Percentiles rank a stretch among this genome's conserved stretches.
Conservation (phyloP, 2,329 filamentous ascomycete species). For the Parascedosporium putredinis region DNA sequence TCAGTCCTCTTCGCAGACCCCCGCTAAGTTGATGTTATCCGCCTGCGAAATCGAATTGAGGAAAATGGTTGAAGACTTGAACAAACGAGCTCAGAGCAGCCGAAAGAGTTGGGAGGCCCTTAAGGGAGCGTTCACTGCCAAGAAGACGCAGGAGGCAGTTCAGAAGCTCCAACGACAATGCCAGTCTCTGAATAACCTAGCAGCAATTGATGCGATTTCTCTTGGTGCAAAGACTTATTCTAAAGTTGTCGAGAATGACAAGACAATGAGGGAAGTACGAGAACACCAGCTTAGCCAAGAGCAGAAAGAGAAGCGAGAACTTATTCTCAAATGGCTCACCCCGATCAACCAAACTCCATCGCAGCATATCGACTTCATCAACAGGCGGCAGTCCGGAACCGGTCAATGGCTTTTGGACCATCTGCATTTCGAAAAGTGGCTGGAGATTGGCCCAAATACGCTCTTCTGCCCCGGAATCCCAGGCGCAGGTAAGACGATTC, state of each 20-base stretch:
- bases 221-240: constrained; percentile 9
- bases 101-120: constrained; percentile 12
- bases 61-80: not conserved
- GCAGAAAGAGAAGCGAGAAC: not conserved
- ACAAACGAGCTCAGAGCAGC: constrained; percentile 3
- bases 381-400: constrained; percentile 23
- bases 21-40: not conserved
- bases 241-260: too few relatives aligned
- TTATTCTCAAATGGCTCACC: constrained; percentile 28
- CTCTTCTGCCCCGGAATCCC: constrained; percentile 28
- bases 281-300: constrained; percentile 6
- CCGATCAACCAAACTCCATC: constrained; percentile 20
- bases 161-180: constrained; percentile 13
- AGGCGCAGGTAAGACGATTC: constrained; percentile 25
- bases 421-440: too few relatives aligned
- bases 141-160: constrained; percentile 11
- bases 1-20: not conserved
- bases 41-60: not conserved
- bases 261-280: constrained; percentile 11
- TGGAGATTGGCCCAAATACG: too few relatives aligned
- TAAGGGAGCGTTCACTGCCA: constrained; percentile 8
- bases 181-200: constrained; percentile 10
- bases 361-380: constrained; percentile 26
- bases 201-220: constrained; percentile 9
- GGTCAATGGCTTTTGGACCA: constrained; percentile 31